These are phyloP conservation scores for Fusarium nanum DNA, from an alignment of 2,329 filamentous ascomycete genomes.

Conservation along the genomic window DNA sequence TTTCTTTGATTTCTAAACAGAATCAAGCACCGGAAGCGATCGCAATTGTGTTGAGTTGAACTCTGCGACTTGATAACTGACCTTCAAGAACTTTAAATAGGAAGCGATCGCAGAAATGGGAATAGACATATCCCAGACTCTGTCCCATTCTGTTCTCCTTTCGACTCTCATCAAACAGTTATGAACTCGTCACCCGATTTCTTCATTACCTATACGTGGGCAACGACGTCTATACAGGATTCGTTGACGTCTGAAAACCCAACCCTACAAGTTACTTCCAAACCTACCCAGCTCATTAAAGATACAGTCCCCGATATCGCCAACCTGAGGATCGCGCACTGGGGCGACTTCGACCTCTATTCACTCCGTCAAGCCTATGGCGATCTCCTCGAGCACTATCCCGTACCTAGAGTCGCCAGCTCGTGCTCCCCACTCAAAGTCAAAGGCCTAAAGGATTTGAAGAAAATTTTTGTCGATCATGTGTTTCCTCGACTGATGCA, in stretches of 20 bases:
- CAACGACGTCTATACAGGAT: background rate
- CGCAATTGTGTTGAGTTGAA: too few relatives aligned
- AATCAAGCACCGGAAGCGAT: background rate
- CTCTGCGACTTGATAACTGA: too few relatives aligned
- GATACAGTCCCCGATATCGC: background rate
- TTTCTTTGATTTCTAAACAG: background rate
- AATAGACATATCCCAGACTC: background rate
- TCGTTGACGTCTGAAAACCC: background rate
- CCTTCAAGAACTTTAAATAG: too few relatives aligned
- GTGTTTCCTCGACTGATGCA: background rate
- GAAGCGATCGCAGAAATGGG: background rate
- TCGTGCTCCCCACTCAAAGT: background rate
- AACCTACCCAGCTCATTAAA: fast-evolving
- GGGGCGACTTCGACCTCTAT: background rate
- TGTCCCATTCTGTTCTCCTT: background rate
- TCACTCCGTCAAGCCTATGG: background rate
- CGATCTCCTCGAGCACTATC: background rate
- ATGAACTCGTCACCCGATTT: background rate
- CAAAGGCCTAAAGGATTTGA: background rate
- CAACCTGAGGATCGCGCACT: background rate
- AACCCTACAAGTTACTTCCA: background rate
- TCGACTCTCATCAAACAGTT: background rate
- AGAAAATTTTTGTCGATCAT: background rate
- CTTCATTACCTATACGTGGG: background rate
- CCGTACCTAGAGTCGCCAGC: background rate